Conservation (phyloP, 192 early-diverging fungal species). For the Fimicolochytrium jonesii region DNA sequence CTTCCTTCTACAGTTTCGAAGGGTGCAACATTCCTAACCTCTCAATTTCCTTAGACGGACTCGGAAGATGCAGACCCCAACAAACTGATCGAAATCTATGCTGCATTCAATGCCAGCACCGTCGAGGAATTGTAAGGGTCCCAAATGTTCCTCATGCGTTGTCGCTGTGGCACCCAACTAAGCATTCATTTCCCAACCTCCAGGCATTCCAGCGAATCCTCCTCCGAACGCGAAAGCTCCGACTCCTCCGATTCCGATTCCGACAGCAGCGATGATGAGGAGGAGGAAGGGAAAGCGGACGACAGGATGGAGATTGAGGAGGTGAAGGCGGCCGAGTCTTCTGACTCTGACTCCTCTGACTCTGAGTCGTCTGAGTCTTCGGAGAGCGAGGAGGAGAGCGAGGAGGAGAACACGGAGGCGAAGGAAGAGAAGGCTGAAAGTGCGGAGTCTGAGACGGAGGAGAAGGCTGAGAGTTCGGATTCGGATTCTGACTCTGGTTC, state of each 20-base stretch:
- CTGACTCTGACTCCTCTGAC: constrained; percentile 12
- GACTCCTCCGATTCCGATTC: constrained; percentile 6
- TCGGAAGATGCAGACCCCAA: background rate
- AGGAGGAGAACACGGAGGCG: background rate
- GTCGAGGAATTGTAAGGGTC: background rate
- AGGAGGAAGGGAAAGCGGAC: background rate
- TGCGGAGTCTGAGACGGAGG: background rate
- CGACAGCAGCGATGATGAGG: constrained; percentile 5
- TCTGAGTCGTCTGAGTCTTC: constrained; percentile 26
- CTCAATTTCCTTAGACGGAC: background rate
- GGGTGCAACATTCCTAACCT: background rate
- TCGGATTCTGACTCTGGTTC: constrained; percentile 65
- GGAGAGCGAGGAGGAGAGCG: constrained; percentile 10
- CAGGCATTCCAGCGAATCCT: too few relatives aligned
- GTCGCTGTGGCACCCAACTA: too few relatives aligned
- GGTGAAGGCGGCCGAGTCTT: background rate
- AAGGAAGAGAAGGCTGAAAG: background rate
- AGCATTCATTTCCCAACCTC: too few relatives aligned
- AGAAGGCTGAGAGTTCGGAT: constrained; percentile 30
- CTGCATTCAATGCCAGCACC: background rate
- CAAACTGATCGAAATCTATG: constrained; percentile 1
- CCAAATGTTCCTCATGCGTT: background rate
- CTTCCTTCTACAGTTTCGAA: background rate
- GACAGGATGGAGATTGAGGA: background rate
- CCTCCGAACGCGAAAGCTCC: background rate